Conservation (phyloP, 768 basidiomycete genomes). For the Daedalea quercina region DNA sequence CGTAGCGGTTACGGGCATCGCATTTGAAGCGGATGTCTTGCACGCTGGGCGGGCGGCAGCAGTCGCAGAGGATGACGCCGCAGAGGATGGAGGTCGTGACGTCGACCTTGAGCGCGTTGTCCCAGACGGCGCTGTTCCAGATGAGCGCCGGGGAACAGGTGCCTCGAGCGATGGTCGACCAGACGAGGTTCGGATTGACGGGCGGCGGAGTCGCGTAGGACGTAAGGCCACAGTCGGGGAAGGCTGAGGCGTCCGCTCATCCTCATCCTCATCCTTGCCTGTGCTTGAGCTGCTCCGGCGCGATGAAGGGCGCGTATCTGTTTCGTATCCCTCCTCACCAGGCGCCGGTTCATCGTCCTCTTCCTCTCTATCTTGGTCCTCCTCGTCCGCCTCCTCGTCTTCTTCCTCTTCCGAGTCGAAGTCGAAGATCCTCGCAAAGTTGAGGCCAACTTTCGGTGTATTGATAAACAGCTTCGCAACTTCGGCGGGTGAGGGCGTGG, state of each 20-base stretch:
- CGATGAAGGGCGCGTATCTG: constrained; percentile 14
- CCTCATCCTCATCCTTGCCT: constrained; percentile 29
- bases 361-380: constrained; percentile 6
- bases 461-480: constrained; percentile 60
- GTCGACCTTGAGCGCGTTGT: not conserved
- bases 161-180: constrained; percentile 7
- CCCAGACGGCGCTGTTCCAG: not conserved
- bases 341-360: constrained; percentile 6
- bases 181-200: constrained; percentile 23
- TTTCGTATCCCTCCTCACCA: constrained; percentile 21
- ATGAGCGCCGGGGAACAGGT: not conserved
- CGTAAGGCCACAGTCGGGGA: constrained; percentile 1
- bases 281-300: constrained; percentile 31
- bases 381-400: constrained; percentile 20
- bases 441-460: constrained; percentile 64
- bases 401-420: constrained; percentile 32
- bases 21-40: not conserved
- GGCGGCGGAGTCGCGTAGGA: constrained; percentile 21
- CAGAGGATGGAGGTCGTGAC: constrained; percentile 7
- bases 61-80: constrained; percentile 8
- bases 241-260: constrained; percentile 16
- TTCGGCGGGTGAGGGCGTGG: constrained; percentile 65
- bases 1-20: constrained; percentile 5
- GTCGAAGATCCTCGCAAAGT: constrained; percentile 77
- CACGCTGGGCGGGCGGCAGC: not conserved